Conservation (phyloP, 2,329 filamentous ascomycete genomes). For the Claviceps africana region DNA sequence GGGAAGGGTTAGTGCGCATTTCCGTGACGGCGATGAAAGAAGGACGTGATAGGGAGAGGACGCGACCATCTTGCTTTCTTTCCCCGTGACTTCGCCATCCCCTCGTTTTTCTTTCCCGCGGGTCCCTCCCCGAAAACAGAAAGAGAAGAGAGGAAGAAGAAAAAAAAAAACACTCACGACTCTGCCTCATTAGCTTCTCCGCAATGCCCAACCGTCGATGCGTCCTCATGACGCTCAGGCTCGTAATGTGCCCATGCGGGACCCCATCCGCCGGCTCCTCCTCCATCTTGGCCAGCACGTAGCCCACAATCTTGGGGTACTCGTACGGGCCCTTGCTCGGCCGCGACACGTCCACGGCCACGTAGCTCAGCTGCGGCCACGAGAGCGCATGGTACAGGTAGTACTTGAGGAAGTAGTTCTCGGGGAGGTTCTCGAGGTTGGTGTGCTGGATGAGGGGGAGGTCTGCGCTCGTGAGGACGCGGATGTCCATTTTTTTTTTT, state of each 20-base stretch:
- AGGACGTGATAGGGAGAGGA: too few species aligned
- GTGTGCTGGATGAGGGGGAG: slow-evolving; percentile 91
- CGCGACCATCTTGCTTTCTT: too few species aligned
- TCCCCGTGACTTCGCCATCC: too few species aligned
- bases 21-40: too few species aligned
- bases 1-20: too few species aligned
- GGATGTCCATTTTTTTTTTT: slow-evolving; percentile 74
- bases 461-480: slow-evolving; percentile 67
- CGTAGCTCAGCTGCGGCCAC: slow-evolving; percentile 94
- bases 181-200: slow-evolving; percentile 95
- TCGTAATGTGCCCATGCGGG: slow-evolving; percentile 92
- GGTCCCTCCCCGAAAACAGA: too few species aligned
- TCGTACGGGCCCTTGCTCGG: slow-evolving; percentile 67
- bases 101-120: too few species aligned
- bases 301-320: slow-evolving; percentile 94
- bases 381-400: slow-evolving; percentile 98
- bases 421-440: slow-evolving; percentile 96
- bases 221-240: slow-evolving; percentile 88
- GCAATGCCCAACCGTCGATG: slow-evolving; percentile 83
- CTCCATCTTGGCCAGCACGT: slow-evolving; percentile 99
- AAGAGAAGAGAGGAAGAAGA: not conserved
- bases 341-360: slow-evolving; percentile 81
- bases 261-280: slow-evolving; percentile 87
- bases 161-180: slow-evolving; percentile 46
- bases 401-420: slow-evolving; percentile 99